Conservation (phyloP, 345 rosid species). For the Anacardium occidentale region DNA sequence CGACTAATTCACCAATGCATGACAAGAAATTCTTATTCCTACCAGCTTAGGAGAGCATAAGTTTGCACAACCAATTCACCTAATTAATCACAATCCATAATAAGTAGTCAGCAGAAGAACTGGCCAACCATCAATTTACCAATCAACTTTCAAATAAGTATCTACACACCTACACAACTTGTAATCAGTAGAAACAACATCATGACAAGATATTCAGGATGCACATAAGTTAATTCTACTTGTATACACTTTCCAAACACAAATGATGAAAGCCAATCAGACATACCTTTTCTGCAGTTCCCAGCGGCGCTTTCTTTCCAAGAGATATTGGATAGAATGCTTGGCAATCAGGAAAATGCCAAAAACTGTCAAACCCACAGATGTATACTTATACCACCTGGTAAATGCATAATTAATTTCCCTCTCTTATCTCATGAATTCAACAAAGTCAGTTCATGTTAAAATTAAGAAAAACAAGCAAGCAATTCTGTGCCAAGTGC, state of each 20-base stretch:
- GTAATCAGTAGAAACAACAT: not conserved
- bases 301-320: constrained; percentile 59
- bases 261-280: not conserved
- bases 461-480: constrained; percentile 7
- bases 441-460: not conserved
- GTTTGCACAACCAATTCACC: not conserved
- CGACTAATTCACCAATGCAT: too few relatives aligned
- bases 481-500: constrained; percentile 1
- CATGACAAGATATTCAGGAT: not conserved
- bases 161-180: not conserved
- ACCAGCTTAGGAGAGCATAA: not conserved
- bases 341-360: constrained; percentile 68
- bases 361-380: constrained; percentile 61
- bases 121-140: not conserved
- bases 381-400: constrained; percentile 77
- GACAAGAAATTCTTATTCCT: too few relatives aligned
- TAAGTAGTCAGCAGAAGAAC: constrained; percentile 1
- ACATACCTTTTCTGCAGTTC: constrained; percentile 52
- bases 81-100: not conserved
- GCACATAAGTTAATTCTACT: not conserved
- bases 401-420: constrained; percentile 21
- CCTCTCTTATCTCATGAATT: constrained; percentile 12
- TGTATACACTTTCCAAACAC: not conserved
- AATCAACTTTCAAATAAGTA: not conserved
- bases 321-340: constrained; percentile 46